These are phyloP conservation scores for Iris pallida DNA, from an alignment of 116 monocot species.

Conservation along the genomic window DNA sequence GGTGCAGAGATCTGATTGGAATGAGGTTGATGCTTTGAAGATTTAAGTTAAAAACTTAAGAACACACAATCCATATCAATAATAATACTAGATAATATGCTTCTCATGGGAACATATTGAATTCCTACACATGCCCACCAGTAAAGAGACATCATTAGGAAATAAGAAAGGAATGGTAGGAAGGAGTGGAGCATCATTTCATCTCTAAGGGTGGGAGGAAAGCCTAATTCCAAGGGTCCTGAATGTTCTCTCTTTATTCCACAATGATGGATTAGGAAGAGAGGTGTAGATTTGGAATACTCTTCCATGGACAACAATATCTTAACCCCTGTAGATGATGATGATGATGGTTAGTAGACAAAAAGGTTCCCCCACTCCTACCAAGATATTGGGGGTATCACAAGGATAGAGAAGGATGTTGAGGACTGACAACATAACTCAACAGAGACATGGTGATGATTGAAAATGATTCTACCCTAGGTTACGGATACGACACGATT, in stretches of 20 bases:
- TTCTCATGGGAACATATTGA: too few species aligned
- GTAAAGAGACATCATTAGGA: conserved; percentile 10
- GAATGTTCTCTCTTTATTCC: conserved; percentile 7
- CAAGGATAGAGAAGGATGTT: background rate
- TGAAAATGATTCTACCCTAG: too few species aligned
- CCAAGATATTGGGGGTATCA: background rate
- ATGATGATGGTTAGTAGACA: background rate
- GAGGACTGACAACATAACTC: background rate
- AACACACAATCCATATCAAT: too few species aligned
- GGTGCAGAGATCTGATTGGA: too few species aligned
- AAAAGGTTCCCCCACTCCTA: background rate
- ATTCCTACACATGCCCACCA: conserved; percentile 11
- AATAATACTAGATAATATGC: too few species aligned
- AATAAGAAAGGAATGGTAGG: background rate
- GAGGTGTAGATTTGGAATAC: background rate
- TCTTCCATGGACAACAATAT: conserved; percentile 7
- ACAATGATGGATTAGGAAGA: conserved; percentile 6
- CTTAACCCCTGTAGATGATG: conserved; percentile 16
- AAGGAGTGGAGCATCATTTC: conserved; percentile 24
- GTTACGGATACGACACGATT: too few species aligned
- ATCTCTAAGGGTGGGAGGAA: background rate
- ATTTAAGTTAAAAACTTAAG: too few species aligned
- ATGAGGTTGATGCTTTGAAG: too few species aligned
- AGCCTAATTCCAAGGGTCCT: conserved; percentile 14
- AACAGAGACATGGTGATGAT: background rate